Base-by-base conservation (phyloP, 257 asterid genomes). In the Schizonepeta tenuifolia region DNA sequence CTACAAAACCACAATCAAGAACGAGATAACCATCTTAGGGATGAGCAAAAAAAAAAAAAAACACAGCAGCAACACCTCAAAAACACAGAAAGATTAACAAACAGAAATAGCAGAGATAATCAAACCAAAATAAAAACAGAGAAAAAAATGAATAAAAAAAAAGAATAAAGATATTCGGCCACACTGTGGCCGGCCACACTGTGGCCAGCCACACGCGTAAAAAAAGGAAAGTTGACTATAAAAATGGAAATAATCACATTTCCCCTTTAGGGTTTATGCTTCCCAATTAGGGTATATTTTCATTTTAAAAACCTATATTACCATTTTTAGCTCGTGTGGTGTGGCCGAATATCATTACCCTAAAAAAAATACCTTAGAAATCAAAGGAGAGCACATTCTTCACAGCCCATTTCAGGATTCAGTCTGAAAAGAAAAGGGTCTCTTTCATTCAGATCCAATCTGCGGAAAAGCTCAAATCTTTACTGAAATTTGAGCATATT, bases 361-460 rank as follows among this genome's bases (percentile, higher is more conserved):
- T n/a, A n/a, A n/a, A n/a, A n/a, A n/a, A n/a, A n/a, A n/a, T n/a
- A 81, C 79, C 85, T 73, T n/a, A 1, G 20, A 55, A 41, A 67
- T 67, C 26, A 38, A 69, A 33, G 1, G 38, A 49, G 35, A 59
- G 69, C 73, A 43, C 51, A 60, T 18, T 50, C 51, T 22, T 12
- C 5, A 36, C n/a, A 67, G 64, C 68, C 80, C 83, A 82, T 73
- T 76, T 72, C 73, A 69, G 72, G 79, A 78, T 47, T 71, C 72
- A 54, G 3, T 4, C 41, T 5, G 15, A 60, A 65, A 64, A 7
- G 71, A 47, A 63, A 54, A 59, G 75, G 57, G 62, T 10, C 38
- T 49, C 38, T 64, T 20, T 68, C 56, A 40, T 73, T 44, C 69
- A 82, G 86, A 82, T 82, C 84, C 82, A 76, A 76, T 79, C 82